Evolutionary conservation across 106 monocot species (phyloP), one percentile per base, ranked within the genome.

Genomic region (Allium fistulosum): DNA sequence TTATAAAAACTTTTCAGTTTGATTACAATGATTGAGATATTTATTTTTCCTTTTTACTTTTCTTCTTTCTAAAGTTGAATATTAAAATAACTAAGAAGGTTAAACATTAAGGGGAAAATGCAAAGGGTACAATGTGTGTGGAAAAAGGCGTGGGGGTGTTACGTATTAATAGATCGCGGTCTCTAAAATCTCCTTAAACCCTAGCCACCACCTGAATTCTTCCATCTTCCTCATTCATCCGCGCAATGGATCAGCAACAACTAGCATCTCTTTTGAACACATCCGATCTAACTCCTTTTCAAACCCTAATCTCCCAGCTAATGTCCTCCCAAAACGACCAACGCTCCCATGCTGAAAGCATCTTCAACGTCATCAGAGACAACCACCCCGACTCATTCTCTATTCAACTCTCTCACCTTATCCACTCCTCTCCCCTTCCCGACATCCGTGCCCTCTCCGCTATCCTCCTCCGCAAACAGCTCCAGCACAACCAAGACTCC

Each of bases 371-470:
- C 68, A 83, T 80, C 76, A 81, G 90, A 58, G 81, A 81, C 28
- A 79, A 27, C 51, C 93, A 99, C 57, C 99, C 99, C 13, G 99
- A 93, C 14, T 28, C 72, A 61, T 80, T 99, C 8, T 68, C 78
- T 46, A 71, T 83, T 55, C 79, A 81, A 59, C 93, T 99, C 50
- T 78, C 85, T 49, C 73, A 77, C 55, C 66, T 86, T 57, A 76
- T 89, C 62, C 84, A 75, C 76, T 79, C 84, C 14, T 90, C 97
- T 12, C 61, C 83, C 1, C 68, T 59, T 76, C 52, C 37, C 47
- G 99, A 99, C 70, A 67, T 93, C 76, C 92, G 92, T 60, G 84
- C 87, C 79, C 87, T 99, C 85, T 65, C 85, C 22, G 87, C 89
- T 52, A 65, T 99, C 59, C 92, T 99, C 57, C 93, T 99, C 66